Base-by-base conservation (phyloP, 768 basidiomycete species). In the Termitomyces sp. region DNA sequence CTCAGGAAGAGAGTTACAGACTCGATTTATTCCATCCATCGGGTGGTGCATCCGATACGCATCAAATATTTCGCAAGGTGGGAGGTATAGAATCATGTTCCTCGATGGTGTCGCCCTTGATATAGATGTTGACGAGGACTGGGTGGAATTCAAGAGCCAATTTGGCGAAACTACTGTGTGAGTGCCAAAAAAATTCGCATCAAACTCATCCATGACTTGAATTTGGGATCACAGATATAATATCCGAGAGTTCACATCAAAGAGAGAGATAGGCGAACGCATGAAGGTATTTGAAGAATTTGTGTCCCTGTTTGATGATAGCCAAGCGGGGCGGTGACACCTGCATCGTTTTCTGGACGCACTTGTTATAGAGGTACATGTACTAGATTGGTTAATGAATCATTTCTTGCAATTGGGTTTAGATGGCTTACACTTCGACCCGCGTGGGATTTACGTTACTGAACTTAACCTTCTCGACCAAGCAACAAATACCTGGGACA, bases 21-120 rank as follows among this genome's bases (percentile, higher is more conserved):
- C 74, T 4, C 72, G 77, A 30, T 79, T 72, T 58, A 72, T 78
- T 46, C 71, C 75, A 2, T 70, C 70, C 9, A 65, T 74, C 5
- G 78, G 78, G 8, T 79, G 78, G 77, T 78, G 78, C 57, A 72
- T 79, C 56, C 71, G 77, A 50, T 71, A 76, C 46, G 64, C 64
- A 33, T 75, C 72, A 16, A 65, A 63, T n/a, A 69, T 74, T 1
- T 72, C 74, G n/a, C 72, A 75, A 57, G 75, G 75, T n/a, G 75
- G 76, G 8, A 66, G 72, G 30, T 79, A 78, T 57, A 72, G 70
- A 59, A 70, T 79, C 14, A 77, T 79, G 77, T 79, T 79, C 58
- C 53, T 75, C 20, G 77, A 78, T 64, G 77, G 77, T 1, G 65
- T 67, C 33, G 63, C 69, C 30, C 66, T 79, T 52, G 75, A 77